Evolutionary conservation across 1,139 yeast genomes (phyloP), one percentile per base, ranked within the genome.

Genomic region (Suhomyces bribrorum): DNA sequence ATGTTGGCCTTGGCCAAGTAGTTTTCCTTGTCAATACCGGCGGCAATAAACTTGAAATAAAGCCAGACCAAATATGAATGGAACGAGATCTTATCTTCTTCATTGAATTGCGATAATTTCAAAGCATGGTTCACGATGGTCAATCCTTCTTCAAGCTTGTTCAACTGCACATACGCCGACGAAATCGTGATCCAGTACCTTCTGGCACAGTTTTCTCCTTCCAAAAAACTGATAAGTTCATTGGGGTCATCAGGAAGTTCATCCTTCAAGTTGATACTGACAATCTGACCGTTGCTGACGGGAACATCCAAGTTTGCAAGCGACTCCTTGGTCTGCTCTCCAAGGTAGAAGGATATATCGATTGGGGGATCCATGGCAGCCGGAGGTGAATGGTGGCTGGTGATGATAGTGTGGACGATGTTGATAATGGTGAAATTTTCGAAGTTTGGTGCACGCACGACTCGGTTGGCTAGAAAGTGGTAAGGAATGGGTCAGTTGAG

Each of bases 161-260:
- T 78, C 37, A 74, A 75, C 38, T 79, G 73, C 26, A 86, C 83
- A 61, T 90, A 92, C 0, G 95, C 95, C 38, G 81, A 69, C 1
- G 95, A 92, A 43, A 89, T 81, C 12, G 85, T 75, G 15, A 87
- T 64, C 98, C 98, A 92, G 63, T 81, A 86, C 55, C 83, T 81
- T 37, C 77, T 72, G 24, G 79, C 81, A 45, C 94, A 83, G 41
- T 76, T 77, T 62, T 89, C 97, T 46, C 86, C 87, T 45, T 84
- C 83, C 48, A 92, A 69, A 47, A 92, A 75, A 27, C 79, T 77
- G 49, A 86, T 82, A 50, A 92, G 72, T 55, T 92, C 97, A 37
- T 80, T 75, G 5, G 96, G 86, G 57, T 89, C 96, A 15, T 86
- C 96, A 1, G 96, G 95, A 44, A 90, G 69, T 56, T 90, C 97